Evolutionary conservation across 2,329 filamentous ascomycete genomes (phyloP).

Genomic region (Aspergillus proliferans): DNA sequence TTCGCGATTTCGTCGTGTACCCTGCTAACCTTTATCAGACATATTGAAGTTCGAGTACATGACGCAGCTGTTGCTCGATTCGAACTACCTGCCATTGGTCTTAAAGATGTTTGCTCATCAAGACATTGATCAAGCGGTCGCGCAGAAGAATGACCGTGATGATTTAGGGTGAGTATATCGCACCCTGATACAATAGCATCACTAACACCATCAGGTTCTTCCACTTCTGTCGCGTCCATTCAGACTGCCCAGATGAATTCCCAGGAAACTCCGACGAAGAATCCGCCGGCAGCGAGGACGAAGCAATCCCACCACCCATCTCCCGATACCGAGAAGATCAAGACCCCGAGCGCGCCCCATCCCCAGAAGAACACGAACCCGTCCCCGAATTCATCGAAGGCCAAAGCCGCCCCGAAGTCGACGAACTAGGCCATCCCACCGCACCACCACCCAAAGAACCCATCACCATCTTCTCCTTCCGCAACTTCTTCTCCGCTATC

Average conservation of each 20-base stretch:
- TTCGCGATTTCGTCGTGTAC: neutral
- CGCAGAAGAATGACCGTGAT: conserved; percentile 74
- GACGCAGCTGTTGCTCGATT: conserved; percentile 86
- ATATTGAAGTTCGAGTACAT: conserved; percentile 94
- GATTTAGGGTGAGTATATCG: conserved; percentile 62
- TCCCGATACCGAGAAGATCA: conserved; percentile 47
- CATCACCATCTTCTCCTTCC: conserved; percentile 84
- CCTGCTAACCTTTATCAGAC: conserved; percentile 48
- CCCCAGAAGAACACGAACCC: conserved; percentile 20
- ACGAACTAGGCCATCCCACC: conserved; percentile 77
- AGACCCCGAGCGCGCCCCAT: conserved; percentile 17
- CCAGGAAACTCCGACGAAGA: conserved; percentile 29
- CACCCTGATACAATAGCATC: no score
- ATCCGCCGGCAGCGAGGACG: conserved; percentile 51
- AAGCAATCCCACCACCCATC: conserved; percentile 80
- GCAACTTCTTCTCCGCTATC: conserved; percentile 92
- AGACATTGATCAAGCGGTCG: conserved; percentile 83
- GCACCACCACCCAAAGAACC: conserved; percentile 61
- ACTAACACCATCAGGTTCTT: conserved; percentile 62
- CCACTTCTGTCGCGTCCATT: conserved; percentile 73
- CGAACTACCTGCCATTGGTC: conserved; percentile 87
- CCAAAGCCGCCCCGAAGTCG: conserved; percentile 55
- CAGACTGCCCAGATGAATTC: conserved; percentile 49
- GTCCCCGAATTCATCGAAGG: conserved; percentile 18
- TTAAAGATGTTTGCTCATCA: conserved; percentile 92